phyloP scores from a whole-genome alignment of 1,139 yeast species.

The Sugiyamaella japonica region DNA sequence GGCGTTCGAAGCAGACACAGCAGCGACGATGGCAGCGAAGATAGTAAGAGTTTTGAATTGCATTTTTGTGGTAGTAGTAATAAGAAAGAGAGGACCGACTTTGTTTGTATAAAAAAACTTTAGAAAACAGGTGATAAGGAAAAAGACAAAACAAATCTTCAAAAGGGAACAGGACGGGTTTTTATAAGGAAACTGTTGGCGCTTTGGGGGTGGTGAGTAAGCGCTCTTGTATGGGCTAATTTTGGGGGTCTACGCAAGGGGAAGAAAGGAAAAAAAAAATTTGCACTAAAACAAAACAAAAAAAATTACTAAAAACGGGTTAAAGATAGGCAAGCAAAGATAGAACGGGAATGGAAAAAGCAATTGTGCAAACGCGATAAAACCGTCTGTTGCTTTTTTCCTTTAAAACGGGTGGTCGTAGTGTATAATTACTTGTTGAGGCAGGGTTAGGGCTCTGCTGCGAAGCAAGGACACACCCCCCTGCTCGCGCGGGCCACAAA shows the following conservation, averaged over 20 bases:
- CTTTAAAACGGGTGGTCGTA: background rate
- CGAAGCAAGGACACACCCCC: too few relatives aligned
- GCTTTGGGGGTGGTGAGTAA: background rate
- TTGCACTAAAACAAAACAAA: background rate
- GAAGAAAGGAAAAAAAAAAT: conserved; percentile 3
- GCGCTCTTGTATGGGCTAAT: background rate
- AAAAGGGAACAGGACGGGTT: conserved; percentile 7
- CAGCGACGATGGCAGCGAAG: conserved; percentile 49
- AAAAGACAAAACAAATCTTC: background rate
- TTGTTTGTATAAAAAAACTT: background rate
- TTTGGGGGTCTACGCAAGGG: background rate
- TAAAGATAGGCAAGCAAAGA: background rate
- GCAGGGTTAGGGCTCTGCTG: too few relatives aligned
- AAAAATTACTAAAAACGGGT: background rate
- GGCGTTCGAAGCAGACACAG: conserved; percentile 48
- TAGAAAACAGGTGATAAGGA: conserved; percentile 10
- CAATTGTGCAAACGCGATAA: background rate
- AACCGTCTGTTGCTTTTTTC: background rate
- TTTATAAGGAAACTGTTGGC: conserved; percentile 14
- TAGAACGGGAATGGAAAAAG: background rate
- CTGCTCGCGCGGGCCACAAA: too few relatives aligned
- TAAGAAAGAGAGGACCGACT: conserved; percentile 3
- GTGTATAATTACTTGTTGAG: conserved; percentile 5
- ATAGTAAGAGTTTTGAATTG: conserved; percentile 59
- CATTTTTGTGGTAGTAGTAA: conserved; percentile 43